A percentile compares a stretch with the other conserved stretches of the same genome.
phyloP scores from a whole-genome alignment of 225 moss, liverwort and hornwort genomes.

The Pseudoscleropodium purum region DNA sequence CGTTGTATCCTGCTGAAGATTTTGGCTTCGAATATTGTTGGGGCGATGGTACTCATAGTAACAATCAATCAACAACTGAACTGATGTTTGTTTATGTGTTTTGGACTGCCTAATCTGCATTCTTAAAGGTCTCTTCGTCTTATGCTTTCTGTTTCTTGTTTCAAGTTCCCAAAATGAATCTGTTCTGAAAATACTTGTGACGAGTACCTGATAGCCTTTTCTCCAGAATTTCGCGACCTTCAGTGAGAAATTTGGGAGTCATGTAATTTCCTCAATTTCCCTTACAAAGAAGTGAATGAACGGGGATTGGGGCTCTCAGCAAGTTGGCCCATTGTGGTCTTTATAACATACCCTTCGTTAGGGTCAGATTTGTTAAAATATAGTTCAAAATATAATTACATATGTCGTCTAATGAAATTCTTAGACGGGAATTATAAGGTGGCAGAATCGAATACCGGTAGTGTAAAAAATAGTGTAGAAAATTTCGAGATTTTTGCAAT shows the following conservation, averaged over 20 bases:
- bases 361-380: too few relatives aligned
- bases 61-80: neutral
- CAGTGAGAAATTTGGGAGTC: neutral
- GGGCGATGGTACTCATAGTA: neutral
- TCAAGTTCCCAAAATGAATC: neutral
- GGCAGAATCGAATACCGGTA: too few relatives aligned
- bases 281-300: neutral
- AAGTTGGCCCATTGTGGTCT: neutral
- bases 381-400: too few relatives aligned
- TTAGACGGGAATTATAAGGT: too few relatives aligned
- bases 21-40: neutral
- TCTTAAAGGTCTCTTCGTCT: neutral
- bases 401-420: too few relatives aligned
- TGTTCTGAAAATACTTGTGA: neutral
- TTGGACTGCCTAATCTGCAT: neutral
- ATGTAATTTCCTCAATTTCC: neutral
- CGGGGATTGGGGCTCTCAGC: too few relatives aligned
- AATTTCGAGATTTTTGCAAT: too few relatives aligned
- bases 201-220: neutral
- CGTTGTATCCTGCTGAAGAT: neutral
- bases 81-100: neutral
- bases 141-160: neutral
- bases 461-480: too few relatives aligned
- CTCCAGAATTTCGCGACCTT: neutral
- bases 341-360: too few relatives aligned